Evolutionary conservation across 2,329 filamentous ascomycete species (phyloP).

Genomic region (Aureobasidium subglaciale): DNA sequence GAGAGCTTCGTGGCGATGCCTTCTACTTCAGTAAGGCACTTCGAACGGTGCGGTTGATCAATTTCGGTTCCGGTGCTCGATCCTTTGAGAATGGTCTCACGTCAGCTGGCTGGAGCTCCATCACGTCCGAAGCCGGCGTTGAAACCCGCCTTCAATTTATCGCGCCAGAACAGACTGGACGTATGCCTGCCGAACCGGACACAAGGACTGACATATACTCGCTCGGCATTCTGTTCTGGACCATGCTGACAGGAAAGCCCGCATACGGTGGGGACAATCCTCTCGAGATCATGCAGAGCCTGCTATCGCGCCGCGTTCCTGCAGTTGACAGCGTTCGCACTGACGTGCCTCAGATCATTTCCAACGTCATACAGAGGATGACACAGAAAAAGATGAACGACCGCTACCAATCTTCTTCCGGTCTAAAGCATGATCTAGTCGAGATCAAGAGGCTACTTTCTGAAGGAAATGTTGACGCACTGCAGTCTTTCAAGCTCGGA

Average conservation of each 20-base stretch:
- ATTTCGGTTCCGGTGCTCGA: slow-evolving; percentile 77
- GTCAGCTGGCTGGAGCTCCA: slow-evolving; percentile 75
- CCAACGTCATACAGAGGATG: slow-evolving; percentile 82
- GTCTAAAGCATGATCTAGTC: slow-evolving; percentile 72
- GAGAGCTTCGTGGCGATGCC: slow-evolving; percentile 82
- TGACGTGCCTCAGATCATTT: slow-evolving; percentile 77
- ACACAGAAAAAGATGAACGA: slow-evolving; percentile 82
- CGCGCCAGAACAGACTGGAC: slow-evolving; percentile 88
- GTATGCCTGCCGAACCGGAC: slow-evolving; percentile 87
- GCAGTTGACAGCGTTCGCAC: slow-evolving; percentile 68
- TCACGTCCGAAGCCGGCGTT: slow-evolving; percentile 77
- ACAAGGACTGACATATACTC: slow-evolving; percentile 91
- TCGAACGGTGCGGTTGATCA: slow-evolving; percentile 68
- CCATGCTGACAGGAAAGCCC: slow-evolving; percentile 68
- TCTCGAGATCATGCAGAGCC: slow-evolving; percentile 85
- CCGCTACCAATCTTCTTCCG: slow-evolving; percentile 82
- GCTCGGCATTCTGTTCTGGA: slow-evolving; percentile 83
- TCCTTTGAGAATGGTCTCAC: slow-evolving; percentile 84
- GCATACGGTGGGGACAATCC: slow-evolving; percentile 75
- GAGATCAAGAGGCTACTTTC: slow-evolving; percentile 67
- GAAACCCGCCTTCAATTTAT: slow-evolving; percentile 88
- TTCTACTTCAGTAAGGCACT: slow-evolving; percentile 76
- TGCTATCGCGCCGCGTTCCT: slow-evolving; percentile 71
- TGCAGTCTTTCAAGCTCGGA: slow-evolving; percentile 69
- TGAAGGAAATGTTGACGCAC: slow-evolving; percentile 63